Evolutionary conservation across 495 filamentous ascomycete species (phyloP).

Genomic region (Aspergillus olivimuriae): DNA sequence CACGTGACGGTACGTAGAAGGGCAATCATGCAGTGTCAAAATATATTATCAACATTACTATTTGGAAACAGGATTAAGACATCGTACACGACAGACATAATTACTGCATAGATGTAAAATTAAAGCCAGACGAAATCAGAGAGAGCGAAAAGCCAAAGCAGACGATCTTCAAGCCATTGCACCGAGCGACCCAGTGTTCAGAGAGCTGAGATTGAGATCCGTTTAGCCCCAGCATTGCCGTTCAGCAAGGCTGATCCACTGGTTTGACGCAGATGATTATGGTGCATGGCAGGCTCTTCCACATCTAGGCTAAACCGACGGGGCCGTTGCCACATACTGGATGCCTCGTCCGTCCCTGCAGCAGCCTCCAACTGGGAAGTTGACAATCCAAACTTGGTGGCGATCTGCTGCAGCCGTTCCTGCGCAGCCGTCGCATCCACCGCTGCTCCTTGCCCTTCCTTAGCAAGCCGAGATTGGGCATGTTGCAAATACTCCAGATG

Average conservation of each 20-base stretch:
- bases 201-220: slow-evolving; percentile 18
- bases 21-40: no score
- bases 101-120: no score
- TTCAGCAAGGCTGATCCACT: slow-evolving; percentile 28
- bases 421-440: slow-evolving; percentile 19
- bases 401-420: slow-evolving; percentile 23
- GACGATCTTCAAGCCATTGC: no score
- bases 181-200: slow-evolving; percentile 7
- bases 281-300: slow-evolving; percentile 27
- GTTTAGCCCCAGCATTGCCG: slow-evolving; percentile 23
- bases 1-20: no score
- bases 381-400: slow-evolving; percentile 28
- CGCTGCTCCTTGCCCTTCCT: slow-evolving; percentile 13
- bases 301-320: slow-evolving; percentile 37
- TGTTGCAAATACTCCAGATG: slow-evolving; percentile 49
- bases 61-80: no score
- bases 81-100: no score
- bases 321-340: slow-evolving; percentile 35
- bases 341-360: slow-evolving; percentile 18
- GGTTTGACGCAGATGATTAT: slow-evolving; percentile 32
- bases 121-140: no score
- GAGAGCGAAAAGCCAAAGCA: no score
- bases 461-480: slow-evolving; percentile 27
- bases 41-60: no score
- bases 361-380: slow-evolving; percentile 19